phyloP scores from a whole-genome alignment of 257 asterid genomes.

The Linderniella brevidens region DNA sequence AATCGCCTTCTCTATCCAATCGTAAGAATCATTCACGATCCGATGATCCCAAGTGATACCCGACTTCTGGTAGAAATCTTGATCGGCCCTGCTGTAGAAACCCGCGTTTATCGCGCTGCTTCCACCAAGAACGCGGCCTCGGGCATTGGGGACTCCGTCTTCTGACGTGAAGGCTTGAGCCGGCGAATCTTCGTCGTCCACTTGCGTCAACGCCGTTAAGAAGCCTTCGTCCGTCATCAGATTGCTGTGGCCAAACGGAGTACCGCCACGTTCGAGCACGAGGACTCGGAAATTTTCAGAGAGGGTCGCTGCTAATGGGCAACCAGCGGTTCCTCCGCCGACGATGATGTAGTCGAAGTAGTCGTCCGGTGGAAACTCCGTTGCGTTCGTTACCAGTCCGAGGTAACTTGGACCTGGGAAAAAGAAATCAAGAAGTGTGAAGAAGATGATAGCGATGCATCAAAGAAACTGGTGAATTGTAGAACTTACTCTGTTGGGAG shows the following conservation, averaged over 20 bases:
- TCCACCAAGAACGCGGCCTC: constrained; percentile 97
- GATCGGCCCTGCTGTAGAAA: constrained; percentile 25
- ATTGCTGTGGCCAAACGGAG: constrained; percentile 38
- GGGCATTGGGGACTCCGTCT: constrained; percentile 74
- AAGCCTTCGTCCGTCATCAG: constrained; percentile 70
- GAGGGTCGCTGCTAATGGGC: constrained; percentile 82
- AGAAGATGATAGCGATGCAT: not conserved
- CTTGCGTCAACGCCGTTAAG: constrained; percentile 36
- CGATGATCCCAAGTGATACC: constrained; percentile 43
- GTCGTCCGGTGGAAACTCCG: constrained; percentile 12
- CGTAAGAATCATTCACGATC: constrained; percentile 57
- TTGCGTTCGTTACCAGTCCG: constrained; percentile 3
- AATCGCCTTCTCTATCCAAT: constrained; percentile 69
- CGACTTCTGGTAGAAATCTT: constrained; percentile 20
- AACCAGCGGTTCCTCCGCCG: constrained; percentile 93
- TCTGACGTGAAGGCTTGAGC: constrained; percentile 70
- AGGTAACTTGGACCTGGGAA: constrained; percentile 5
- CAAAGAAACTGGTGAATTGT: not conserved
- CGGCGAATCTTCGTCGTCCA: constrained; percentile 46
- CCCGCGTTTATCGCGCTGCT: constrained; percentile 81
- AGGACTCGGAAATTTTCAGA: constrained; percentile 51
- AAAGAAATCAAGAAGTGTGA: not conserved
- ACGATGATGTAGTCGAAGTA: constrained; percentile 32
- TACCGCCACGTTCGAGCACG: constrained; percentile 77
- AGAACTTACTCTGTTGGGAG: not conserved